Base-by-base conservation (phyloP, 139 green algal species). In the Coelastrella sp. region DNA sequence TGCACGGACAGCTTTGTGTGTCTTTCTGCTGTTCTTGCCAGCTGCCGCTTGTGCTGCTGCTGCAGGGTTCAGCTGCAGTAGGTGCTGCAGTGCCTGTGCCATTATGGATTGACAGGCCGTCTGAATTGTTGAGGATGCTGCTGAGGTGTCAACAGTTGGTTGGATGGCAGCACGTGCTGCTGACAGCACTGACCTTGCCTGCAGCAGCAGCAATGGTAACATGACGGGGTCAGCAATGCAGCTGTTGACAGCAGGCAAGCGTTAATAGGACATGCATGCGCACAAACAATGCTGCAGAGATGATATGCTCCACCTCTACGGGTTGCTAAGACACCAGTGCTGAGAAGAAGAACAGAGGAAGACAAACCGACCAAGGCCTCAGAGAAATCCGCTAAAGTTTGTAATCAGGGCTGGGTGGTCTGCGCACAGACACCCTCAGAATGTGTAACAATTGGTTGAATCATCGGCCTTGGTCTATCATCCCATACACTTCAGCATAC, bases 321-420 rank as follows among this genome's bases (percentile, higher is more conserved):
- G n/a, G n/a, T n/a, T n/a, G n/a, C n/a, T n/a, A n/a, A n/a, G n/a
- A n/a, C n/a, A n/a, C n/a, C n/a, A n/a, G n/a, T n/a, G n/a, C n/a
- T n/a, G n/a, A n/a, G n/a, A n/a, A n/a, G n/a, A n/a, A n/a, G n/a
- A 86, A 13, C 60, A 74, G 19, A 8, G 17, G n/a, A 74, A 65
- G 8, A 87, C 19, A 86, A 60, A 60, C 13, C 17, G 5, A 22
- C 5, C 54, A 22, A 66, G 82, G 93, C 93, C 91, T 95, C 93
- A 95, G 76, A 94, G 93, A 95, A 95, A 95, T 95, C 92, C 93
- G 93, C 93, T 94, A 94, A 92, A 91, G 75, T 80, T 92, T 66
- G 80, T 93, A 91, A 91, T 90, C 92, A 93, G 23, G 71, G 74
- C 32, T 58, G 75, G 76, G 58, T 10, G 59, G 5, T 5, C 88